Evolutionary conservation across 768 basidiomycete species (phyloP).

Genomic region (Hebeloma cylindrosporum): DNA sequence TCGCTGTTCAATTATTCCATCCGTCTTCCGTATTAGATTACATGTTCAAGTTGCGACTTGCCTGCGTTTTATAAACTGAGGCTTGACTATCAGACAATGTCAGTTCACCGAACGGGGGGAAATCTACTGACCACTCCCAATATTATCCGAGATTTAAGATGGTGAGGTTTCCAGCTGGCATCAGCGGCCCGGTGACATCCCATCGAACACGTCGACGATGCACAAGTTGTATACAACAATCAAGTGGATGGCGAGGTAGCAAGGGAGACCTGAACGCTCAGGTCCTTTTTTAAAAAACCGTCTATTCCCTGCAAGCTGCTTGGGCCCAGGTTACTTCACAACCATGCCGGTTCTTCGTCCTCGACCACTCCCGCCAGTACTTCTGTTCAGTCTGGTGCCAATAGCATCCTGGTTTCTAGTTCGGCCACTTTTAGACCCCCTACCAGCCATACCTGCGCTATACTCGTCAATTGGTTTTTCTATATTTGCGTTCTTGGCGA

Average conservation of each 20-base stretch:
- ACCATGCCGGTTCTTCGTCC: slow-evolving; percentile 34
- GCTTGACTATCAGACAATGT: too few relatives aligned
- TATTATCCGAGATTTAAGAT: not conserved
- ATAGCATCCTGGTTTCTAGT: slow-evolving; percentile 72
- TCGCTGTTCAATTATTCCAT: too few relatives aligned
- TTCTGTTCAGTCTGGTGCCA: slow-evolving; percentile 63
- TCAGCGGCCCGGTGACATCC: not conserved
- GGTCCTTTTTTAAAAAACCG: not conserved
- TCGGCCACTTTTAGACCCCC: slow-evolving; percentile 68
- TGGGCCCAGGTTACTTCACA: too few relatives aligned
- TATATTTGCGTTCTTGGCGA: slow-evolving; percentile 75
- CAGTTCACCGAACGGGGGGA: too few relatives aligned
- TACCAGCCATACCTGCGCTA: slow-evolving; percentile 68
- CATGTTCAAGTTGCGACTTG: too few relatives aligned
- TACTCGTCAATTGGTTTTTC: slow-evolving; percentile 83
- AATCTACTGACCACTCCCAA: too few relatives aligned
- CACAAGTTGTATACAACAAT: not conserved
- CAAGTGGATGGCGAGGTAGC: slow-evolving; percentile 1
- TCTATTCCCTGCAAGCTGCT: not conserved
- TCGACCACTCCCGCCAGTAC: slow-evolving; percentile 49
- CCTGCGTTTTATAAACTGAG: too few relatives aligned
- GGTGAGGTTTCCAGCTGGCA: not conserved
- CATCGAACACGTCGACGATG: slow-evolving; percentile 12
- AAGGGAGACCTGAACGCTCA: too few relatives aligned
- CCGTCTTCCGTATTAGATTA: too few relatives aligned